Evolutionary conservation across 2,329 filamentous ascomycete genomes (phyloP).

Genomic region (Hypoxylon sp.): DNA sequence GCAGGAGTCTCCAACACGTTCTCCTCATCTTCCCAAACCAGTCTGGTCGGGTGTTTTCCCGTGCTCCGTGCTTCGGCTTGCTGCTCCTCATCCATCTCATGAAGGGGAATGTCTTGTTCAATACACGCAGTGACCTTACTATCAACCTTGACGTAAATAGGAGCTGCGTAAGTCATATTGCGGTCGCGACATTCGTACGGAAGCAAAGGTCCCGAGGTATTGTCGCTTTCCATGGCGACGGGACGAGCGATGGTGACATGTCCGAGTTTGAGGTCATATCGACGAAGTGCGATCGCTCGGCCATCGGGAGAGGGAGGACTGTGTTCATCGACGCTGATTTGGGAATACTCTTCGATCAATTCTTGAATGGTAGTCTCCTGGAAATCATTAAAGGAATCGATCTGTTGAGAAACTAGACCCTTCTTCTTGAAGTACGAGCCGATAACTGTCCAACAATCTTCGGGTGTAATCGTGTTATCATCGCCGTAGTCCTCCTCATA

Average conservation of each 20-base stretch:
- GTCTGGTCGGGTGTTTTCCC: conserved; percentile 68
- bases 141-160: conserved; percentile 88
- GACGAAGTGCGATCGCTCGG: conserved; percentile 84
- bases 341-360: conserved; percentile 90
- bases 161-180: conserved; percentile 94
- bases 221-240: conserved; percentile 92
- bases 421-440: conserved; percentile 97
- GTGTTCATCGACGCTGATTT: conserved; percentile 93
- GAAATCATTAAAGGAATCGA: conserved; percentile 98
- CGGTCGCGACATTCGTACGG: conserved; percentile 96
- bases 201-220: conserved; percentile 84
- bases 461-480: conserved; percentile 84
- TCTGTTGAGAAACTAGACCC: conserved; percentile 95
- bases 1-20: conserved; percentile 64
- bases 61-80: conserved; percentile 67
- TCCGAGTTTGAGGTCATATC: conserved; percentile 96
- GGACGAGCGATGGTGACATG: conserved; percentile 90
- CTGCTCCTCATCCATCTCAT: conserved; percentile 77
- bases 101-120: conserved; percentile 75
- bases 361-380: conserved; percentile 94
- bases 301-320: conserved; percentile 80
- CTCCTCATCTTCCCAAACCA: conserved; percentile 73
- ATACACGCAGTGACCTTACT: conserved; percentile 87
- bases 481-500: conserved; percentile 78
- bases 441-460: conserved; percentile 99